These are phyloP conservation scores for Sphaerosporella brunnea DNA, from an alignment of 495 filamentous ascomycete species.

Conservation along the genomic window DNA sequence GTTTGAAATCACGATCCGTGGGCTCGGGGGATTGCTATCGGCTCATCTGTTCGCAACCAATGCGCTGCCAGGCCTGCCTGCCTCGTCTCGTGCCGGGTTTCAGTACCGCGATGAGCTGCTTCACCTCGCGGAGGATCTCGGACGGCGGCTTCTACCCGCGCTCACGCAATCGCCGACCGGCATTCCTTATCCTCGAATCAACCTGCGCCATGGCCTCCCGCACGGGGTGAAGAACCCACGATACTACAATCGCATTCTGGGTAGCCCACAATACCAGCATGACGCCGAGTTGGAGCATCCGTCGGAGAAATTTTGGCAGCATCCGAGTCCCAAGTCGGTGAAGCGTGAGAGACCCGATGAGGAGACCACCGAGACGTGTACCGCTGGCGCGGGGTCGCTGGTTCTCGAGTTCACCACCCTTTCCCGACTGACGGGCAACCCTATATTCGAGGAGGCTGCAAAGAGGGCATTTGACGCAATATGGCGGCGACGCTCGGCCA, in stretches of 20 bases:
- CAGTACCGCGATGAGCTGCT: conserved; percentile 82
- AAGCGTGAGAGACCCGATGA: conserved; percentile 26
- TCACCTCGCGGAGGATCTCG: conserved; percentile 68
- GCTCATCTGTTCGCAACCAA: conserved; percentile 86
- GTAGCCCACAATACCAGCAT: conserved; percentile 28
- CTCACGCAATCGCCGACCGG: conserved; percentile 73
- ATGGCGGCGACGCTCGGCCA: conserved; percentile 67
- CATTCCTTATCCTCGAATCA: conserved; percentile 85
- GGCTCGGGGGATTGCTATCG: conserved; percentile 76
- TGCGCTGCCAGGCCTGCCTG: conserved; percentile 28
- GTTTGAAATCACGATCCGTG: conserved; percentile 91
- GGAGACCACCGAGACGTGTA: conserved; percentile 90
- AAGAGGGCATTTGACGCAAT: conserved; percentile 92
- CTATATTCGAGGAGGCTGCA: conserved; percentile 66
- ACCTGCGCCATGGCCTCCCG: conserved; percentile 75
- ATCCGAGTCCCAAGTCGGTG: conserved; percentile 18
- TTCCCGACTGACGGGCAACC: conserved; percentile 74
- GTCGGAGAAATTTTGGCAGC: conserved; percentile 19
- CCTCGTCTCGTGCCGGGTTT: conserved; percentile 31
- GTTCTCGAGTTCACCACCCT: conserved; percentile 83
- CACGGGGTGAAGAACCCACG: conserved; percentile 33
- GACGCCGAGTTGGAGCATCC: conserved; percentile 19
- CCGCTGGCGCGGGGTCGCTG: conserved; percentile 84
- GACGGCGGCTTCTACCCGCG: conserved; percentile 64
- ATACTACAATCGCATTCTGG: conserved; percentile 39